phyloP scores from a whole-genome alignment of 495 filamentous ascomycete species.

The Hypoxylon intermedium region DNA sequence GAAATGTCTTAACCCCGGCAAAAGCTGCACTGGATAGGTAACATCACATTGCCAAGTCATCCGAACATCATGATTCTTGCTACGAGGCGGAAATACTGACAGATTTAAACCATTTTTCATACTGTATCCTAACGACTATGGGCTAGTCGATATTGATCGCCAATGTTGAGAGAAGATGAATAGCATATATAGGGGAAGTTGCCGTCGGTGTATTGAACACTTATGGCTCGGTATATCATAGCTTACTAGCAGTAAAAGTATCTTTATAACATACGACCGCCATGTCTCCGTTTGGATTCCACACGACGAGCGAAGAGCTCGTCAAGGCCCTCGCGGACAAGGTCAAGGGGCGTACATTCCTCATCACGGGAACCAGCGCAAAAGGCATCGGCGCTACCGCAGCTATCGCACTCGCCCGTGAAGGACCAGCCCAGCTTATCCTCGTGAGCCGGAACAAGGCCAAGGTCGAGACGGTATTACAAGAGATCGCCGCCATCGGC shows the following conservation, averaged over 20 bases:
- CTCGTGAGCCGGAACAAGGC: constrained; percentile 50
- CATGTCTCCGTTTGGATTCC: constrained; percentile 29
- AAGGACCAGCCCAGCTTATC: constrained; percentile 51
- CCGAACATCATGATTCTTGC: no score
- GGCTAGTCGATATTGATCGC: constrained; percentile 11
- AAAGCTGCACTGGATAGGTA: background rate
- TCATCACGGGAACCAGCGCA: constrained; percentile 58
- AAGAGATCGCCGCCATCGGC: constrained; percentile 48
- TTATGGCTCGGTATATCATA: no score
- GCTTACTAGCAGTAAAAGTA: no score
- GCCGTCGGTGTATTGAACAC: background rate
- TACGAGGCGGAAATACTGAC: no score
- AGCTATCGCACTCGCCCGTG: constrained; percentile 50
- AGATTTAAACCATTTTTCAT: no score
- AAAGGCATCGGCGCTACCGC: constrained; percentile 53
- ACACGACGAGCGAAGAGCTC: constrained; percentile 52
- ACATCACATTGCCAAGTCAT: no score
- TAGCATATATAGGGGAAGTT: background rate
- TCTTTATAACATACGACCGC: background rate
- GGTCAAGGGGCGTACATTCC: constrained; percentile 41
- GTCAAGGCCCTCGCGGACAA: constrained; percentile 52
- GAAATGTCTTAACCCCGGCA: constrained; percentile 18
- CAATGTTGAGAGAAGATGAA: background rate
- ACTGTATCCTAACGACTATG: constrained; percentile 20
- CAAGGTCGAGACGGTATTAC: constrained; percentile 49